Base-by-base conservation (phyloP, 129 eudicot genomes). In the Logfia minima region DNA sequence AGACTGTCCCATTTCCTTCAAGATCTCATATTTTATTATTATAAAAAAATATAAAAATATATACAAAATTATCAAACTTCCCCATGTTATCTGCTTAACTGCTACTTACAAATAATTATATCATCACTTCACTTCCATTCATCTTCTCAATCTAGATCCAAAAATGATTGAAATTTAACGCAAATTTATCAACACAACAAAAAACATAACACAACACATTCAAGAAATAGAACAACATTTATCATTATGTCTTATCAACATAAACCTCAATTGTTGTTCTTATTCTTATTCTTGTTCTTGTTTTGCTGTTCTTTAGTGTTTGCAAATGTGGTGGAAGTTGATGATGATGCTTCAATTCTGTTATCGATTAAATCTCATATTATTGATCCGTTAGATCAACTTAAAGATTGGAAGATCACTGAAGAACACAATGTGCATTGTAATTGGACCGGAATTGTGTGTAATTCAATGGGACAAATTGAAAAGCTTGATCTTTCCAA, bases 391-490 rank as follows among this genome's bases (percentile, higher is more conserved):
- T 26, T 87, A n/a, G 77, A 88, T 74, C 87, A 80, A 75, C 89
- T 93, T 18, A 67, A 72, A 32, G 87, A 88, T 70, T 90, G 98
- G 98, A 84, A 80, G 66, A 56, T 65, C 35, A 45, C 81, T 22
- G 45, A 66, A 35, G 75, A 72, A 70, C 71, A 5, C 66, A 59
- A 85, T 68, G 83, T 16, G 45, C 90, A 86, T 76, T 93, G 97
- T 73, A 86, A 81, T 37, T 93, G 98, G 98, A 89, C 88, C 13
- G 97, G 98, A 52, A 88, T 93, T 41, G 69, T 51, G 64, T 93
- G 97, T 87, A 81, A 82, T 84, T 77, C 91, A 4, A 4, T 66
- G n/a, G 97, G 98, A 6, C 71, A 39, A 1, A 79, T 93, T 35
- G 85, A 84, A 52, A 75, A 71, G 78, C 91, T 93, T 51, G 90